Evolutionary conservation across 768 basidiomycete genomes (phyloP), one percentile per base, ranked within the genome.

Genomic region (Cystobasidium tubakii): DNA sequence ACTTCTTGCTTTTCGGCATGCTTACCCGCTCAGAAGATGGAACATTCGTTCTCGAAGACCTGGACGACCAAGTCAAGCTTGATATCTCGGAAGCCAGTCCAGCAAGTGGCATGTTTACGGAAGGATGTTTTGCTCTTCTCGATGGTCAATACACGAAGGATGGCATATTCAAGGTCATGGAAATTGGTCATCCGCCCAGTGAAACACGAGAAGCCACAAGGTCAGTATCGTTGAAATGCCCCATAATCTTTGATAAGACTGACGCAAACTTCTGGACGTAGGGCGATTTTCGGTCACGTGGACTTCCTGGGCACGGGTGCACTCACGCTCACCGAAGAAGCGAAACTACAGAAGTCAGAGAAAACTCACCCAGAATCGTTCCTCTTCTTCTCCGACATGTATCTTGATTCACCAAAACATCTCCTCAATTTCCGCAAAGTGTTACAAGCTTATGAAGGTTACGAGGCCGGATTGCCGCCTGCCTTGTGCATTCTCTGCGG

Each of bases 101-200:
- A 21, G 92, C 93, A 46, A 92, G 95, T 79, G 96, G 96, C 0
- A 81, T 99, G 6, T 98, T 96, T 79, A 96, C 93, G 0, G 96
- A 98, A 81, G 96, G 96, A 0, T 92, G 89, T 73, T 90, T 97
- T 81, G 92, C 92, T 0, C 85, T 99, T 19, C 88, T 97, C 0
- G 96, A 98, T 82, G 96, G 96, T 25, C 91, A 93, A 79, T 99
- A 97, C 80, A 97, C 91, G 0, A 89, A 94, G 74, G 92, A 98
- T 34, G 90, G 89, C 63, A 90, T 86, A 0, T 84, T 99, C 63
- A 86, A 89, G 76, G 91, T 97, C 6, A 87, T 92, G 75, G 96
- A 94, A 23, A 90, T 99, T 75, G 96, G 96, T 1, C 95, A 98
- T 81, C 96, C 96, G 0, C 96, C 96, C 13, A 95, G 93, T 79